phyloP scores from a whole-genome alignment of 140 eudicot genomes.

The Cichorium intybus region DNA sequence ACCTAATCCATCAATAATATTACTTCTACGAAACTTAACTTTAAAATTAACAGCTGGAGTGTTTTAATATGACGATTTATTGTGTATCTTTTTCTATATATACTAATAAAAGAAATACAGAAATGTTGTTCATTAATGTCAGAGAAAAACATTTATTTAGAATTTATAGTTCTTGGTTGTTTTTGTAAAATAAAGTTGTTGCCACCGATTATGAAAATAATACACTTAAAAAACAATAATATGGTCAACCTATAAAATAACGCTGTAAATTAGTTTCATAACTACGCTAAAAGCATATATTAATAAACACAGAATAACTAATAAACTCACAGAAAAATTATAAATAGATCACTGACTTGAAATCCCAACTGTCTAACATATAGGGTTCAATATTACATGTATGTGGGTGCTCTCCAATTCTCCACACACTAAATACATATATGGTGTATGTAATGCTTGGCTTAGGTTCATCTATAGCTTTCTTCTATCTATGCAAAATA shows the following conservation, averaged over 20 bases:
- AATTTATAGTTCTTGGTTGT: too few relatives aligned
- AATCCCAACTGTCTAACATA: conserved; percentile 21
- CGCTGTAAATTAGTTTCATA: not conserved
- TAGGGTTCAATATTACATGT: conserved; percentile 33
- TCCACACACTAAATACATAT: conserved; percentile 23
- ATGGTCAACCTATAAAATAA: too few relatives aligned
- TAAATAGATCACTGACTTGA: not conserved
- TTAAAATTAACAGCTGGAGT: not conserved
- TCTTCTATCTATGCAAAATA: conserved; percentile 27
- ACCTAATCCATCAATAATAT: not conserved
- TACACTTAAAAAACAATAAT: not conserved
- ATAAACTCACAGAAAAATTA: not conserved
- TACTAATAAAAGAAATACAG: not conserved
- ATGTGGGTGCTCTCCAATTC: conserved; percentile 27
- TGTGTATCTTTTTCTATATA: not conserved
- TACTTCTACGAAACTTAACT: not conserved
- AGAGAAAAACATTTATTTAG: too few relatives aligned
- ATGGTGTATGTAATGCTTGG: conserved; percentile 25
- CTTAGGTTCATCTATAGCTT: conserved; percentile 25
- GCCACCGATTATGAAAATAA: not conserved
- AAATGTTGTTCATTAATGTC: not conserved
- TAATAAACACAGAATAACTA: not conserved
- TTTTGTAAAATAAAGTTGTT: not conserved
- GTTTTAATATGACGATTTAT: not conserved
- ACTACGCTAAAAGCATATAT: not conserved